phyloP scores from a whole-genome alignment of 805 yeast species.

The Barnettozyma californica region DNA sequence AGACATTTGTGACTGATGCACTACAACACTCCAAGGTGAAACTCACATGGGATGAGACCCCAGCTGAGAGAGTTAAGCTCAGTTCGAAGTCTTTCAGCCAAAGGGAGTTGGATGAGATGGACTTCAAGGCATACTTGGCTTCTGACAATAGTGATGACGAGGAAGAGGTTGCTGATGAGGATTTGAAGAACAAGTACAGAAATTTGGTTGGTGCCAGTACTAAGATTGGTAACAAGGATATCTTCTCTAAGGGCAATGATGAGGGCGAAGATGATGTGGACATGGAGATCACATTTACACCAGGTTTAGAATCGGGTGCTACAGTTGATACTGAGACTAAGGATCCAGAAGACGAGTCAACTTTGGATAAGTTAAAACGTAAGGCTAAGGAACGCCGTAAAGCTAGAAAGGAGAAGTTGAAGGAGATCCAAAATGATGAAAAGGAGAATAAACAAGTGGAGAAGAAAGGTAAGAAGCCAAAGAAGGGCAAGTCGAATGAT shows the following conservation, averaged over 20 bases:
- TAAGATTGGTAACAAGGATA: conserved; percentile 30
- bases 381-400: conserved; percentile 92
- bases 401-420: conserved; percentile 72
- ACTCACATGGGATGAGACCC: conserved; percentile 98
- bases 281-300: conserved; percentile 94
- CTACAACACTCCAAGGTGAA: conserved; percentile 94
- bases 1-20: conserved; percentile 85
- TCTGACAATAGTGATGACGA: conserved; percentile 61
- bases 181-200: conserved; percentile 54
- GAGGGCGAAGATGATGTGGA: conserved; percentile 66
- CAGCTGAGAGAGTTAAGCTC: conserved; percentile 74
- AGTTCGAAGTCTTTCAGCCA: conserved; percentile 80
- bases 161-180: conserved; percentile 28
- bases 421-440: conserved; percentile 50
- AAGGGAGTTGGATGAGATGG: conserved; percentile 86
- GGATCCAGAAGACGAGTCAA: conserved; percentile 50
- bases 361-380: conserved; percentile 74
- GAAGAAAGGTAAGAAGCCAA: conserved; percentile 26
- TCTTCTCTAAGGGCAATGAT: conserved; percentile 31
- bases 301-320: conserved; percentile 55
- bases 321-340: conserved; percentile 23
- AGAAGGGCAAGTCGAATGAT: conserved; percentile 25
- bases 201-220: conserved; percentile 43
- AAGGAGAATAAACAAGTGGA: conserved; percentile 44
- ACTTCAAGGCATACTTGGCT: conserved; percentile 87